Evolutionary conservation across 306 rosid genomes (phyloP).

Genomic region (Begonia fuchsioides): DNA sequence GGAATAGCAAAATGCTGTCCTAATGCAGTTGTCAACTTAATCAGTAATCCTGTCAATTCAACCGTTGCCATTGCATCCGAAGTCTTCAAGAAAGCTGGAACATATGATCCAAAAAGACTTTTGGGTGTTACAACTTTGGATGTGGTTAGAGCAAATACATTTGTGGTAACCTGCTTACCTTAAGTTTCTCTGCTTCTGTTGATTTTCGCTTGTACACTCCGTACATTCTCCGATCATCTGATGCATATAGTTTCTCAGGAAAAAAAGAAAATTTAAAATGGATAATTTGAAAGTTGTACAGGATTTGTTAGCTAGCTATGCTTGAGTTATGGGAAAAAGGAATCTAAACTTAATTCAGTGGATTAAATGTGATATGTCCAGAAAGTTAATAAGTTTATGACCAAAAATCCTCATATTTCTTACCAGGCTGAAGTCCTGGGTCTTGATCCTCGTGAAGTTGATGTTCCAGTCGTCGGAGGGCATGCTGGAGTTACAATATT

Average conservation of each 20-base stretch:
- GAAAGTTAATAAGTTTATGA: not conserved
- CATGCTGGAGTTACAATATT: constrained; percentile 87
- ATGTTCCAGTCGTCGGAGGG: constrained; percentile 96
- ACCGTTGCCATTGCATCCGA: constrained; percentile 92
- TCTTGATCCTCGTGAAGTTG: constrained; percentile 84
- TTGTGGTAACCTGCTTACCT: constrained; percentile 44
- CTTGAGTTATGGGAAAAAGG: not conserved
- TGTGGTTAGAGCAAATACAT: constrained; percentile 90
- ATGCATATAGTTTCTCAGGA: too few species aligned
- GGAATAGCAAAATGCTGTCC: constrained; percentile 78
- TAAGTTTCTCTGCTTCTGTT: not conserved
- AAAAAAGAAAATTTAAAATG: too few species aligned
- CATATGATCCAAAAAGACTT: constrained; percentile 79
- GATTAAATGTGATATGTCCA: not conserved
- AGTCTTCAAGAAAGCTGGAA: constrained; percentile 89
- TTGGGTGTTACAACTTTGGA: constrained; percentile 87
- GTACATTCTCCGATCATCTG: too few species aligned
- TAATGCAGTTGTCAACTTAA: constrained; percentile 79
- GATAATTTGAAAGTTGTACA: too few species aligned
- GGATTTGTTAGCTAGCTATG: too few species aligned
- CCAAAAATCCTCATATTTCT: not conserved
- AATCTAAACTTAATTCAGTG: not conserved
- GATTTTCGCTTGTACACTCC: too few species aligned
- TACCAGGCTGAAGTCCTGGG: constrained; percentile 91
- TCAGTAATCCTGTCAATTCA: constrained; percentile 93